Evolutionary conservation across 176 grass and related monocot genomes (phyloP).

Genomic region (Aegilops speltoides): DNA sequence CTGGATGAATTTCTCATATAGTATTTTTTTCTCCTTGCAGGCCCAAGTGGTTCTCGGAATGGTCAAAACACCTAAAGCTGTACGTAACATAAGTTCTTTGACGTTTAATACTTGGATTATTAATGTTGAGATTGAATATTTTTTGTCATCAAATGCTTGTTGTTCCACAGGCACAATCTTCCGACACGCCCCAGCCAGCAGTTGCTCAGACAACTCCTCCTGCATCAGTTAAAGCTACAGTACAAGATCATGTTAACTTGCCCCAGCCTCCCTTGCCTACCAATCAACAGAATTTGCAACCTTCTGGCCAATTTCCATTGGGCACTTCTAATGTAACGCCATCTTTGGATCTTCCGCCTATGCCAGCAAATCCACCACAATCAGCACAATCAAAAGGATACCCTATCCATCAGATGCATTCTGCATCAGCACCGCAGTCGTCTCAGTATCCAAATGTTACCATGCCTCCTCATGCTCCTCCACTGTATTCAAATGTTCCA

Average conservation of each 20-base stretch:
- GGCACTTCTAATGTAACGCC: conserved; percentile 30
- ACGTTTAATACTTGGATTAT: conserved; percentile 4
- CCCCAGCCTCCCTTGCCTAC: conserved; percentile 41
- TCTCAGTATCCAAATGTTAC: conserved; percentile 56
- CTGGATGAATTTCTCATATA: neutral
- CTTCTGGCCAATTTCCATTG: conserved; percentile 46
- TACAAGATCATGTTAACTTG: conserved; percentile 40
- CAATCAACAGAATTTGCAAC: conserved; percentile 44
- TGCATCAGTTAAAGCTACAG: conserved; percentile 39
- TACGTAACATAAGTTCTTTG: conserved; percentile 41
- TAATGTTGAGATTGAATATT: conserved; percentile 11
- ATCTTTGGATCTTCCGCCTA: conserved; percentile 47
- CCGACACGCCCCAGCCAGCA: conserved; percentile 35
- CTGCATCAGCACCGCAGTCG: conserved; percentile 50
- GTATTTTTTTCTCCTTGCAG: conserved; percentile 44
- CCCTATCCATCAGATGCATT: conserved; percentile 38
- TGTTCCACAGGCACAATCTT: conserved; percentile 51
- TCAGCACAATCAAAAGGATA: conserved; percentile 56
- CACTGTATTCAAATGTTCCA: conserved; percentile 53
- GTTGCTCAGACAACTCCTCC: conserved; percentile 32
- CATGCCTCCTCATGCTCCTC: conserved; percentile 48
- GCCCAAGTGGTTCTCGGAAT: conserved; percentile 97
- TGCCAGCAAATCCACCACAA: conserved; percentile 47
- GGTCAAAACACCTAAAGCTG: conserved; percentile 83
- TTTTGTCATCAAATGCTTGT: conserved; percentile 36